These are phyloP conservation scores for Candida morakotiae DNA, from an alignment of 805 yeast genomes.

Conservation along the genomic window DNA sequence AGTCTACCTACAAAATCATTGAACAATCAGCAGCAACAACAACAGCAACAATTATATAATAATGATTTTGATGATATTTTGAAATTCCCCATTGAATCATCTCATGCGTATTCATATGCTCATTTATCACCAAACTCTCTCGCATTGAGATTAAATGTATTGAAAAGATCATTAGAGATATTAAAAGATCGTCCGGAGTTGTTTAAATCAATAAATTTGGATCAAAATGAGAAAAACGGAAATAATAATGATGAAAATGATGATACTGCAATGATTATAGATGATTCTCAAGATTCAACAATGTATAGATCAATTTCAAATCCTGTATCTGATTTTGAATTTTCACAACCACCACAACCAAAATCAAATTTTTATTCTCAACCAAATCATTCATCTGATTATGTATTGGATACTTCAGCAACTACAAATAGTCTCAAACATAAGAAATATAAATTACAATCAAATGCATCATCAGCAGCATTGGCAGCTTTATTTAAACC, in stretches of 20 bases:
- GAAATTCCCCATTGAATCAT: slow-evolving; percentile 70
- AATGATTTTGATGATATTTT: slow-evolving; percentile 37
- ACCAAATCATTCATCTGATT: slow-evolving; percentile 6
- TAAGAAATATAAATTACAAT: slow-evolving; percentile 25
- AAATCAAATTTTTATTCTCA: slow-evolving; percentile 1
- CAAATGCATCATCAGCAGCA: slow-evolving; percentile 45
- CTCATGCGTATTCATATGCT: slow-evolving; percentile 83
- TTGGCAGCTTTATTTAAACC: slow-evolving; percentile 43
- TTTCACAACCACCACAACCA: background rate
- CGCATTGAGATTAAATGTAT: slow-evolving; percentile 68
- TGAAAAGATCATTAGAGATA: slow-evolving; percentile 73
- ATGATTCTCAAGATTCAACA: no score
- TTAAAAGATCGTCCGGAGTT: slow-evolving; percentile 59
- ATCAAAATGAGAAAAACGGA: background rate
- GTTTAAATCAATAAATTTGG: slow-evolving; percentile 17
- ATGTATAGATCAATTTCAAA: slow-evolving; percentile 8
- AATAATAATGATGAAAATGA: background rate
- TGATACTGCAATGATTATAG: background rate
- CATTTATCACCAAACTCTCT: slow-evolving; percentile 77
- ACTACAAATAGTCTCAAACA: background rate
- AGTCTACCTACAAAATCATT: slow-evolving; percentile 1
- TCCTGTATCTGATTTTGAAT: background rate
- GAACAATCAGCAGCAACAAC: background rate
- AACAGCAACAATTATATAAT: background rate
- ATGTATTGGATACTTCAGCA: slow-evolving; percentile 2